A percentile compares a stretch with the other conserved stretches of the same genome.
Evolutionary conservation across 176 grass and related monocot species (phyloP).

Genomic region (Carex littledalei): DNA sequence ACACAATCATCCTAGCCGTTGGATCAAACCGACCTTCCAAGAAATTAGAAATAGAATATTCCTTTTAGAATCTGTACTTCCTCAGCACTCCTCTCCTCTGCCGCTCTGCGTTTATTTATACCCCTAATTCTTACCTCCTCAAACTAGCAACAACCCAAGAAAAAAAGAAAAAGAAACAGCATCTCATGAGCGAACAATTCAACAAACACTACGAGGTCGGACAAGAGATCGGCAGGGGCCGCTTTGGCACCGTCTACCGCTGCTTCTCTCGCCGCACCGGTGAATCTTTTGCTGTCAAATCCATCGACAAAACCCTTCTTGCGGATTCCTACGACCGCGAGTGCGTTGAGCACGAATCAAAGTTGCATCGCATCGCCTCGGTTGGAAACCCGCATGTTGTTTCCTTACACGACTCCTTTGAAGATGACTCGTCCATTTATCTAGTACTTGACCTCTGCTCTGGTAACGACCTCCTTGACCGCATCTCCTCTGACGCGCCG

Average conservation of each 20-base stretch:
- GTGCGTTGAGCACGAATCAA: slow-evolving; percentile 61
- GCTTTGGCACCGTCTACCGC: slow-evolving; percentile 57
- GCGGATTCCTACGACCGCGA: slow-evolving; percentile 55
- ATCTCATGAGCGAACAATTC: neutral
- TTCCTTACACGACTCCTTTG: slow-evolving; percentile 48
- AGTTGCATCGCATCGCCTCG: slow-evolving; percentile 50
- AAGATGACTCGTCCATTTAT: slow-evolving; percentile 50
- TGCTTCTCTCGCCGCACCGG: slow-evolving; percentile 50
- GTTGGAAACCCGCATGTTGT: slow-evolving; percentile 34
- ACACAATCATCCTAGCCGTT: neutral
- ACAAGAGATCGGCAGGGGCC: slow-evolving; percentile 63
- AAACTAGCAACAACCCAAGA: neutral
- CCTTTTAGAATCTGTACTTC: neutral
- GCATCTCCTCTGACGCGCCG: slow-evolving; percentile 30
- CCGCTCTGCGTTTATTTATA: neutral
- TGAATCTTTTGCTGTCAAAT: slow-evolving; percentile 44
- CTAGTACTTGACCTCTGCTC: slow-evolving; percentile 62
- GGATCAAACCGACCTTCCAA: neutral
- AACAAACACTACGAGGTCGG: slow-evolving; percentile 51
- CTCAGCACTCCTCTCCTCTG: too few relatives aligned
- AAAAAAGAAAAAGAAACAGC: neutral
- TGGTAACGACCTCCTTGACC: slow-evolving; percentile 45
- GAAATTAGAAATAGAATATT: neutral
- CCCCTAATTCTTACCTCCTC: neutral
- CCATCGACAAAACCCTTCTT: slow-evolving; percentile 51